These are phyloP conservation scores for Luzula sylvatica DNA, from an alignment of 176 grass and related monocot genomes.

Conservation along the genomic window DNA sequence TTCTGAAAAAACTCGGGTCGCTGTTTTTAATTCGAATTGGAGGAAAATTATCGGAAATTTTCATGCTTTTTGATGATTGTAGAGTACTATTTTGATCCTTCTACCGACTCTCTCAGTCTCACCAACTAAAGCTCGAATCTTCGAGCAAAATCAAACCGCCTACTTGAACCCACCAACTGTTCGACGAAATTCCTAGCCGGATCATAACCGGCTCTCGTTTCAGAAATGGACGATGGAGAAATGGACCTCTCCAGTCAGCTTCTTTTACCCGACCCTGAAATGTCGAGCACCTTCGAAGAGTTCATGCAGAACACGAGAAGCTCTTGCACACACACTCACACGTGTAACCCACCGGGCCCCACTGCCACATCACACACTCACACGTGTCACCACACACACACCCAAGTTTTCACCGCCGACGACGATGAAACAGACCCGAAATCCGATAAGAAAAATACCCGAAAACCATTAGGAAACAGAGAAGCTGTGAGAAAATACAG, in stretches of 20 bases:
- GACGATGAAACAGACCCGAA: conserved; percentile 1
- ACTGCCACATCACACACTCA: conserved; percentile 41
- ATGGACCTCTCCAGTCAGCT: conserved; percentile 51
- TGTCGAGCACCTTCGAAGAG: conserved; percentile 48
- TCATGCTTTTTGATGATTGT: neutral
- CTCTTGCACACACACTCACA: conserved; percentile 67
- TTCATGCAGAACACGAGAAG: conserved; percentile 28
- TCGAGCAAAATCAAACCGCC: neutral
- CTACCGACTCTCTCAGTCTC: neutral
- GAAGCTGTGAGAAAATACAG: conserved; percentile 92
- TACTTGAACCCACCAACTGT: neutral
- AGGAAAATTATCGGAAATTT: neutral
- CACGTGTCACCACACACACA: conserved; percentile 69
- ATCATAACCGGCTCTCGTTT: neutral
- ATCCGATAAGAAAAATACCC: conserved; percentile 24
- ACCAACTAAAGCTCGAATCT: neutral
- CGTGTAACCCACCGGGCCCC: conserved; percentile 39
- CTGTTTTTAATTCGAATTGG: neutral
- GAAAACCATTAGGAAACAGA: conserved; percentile 49
- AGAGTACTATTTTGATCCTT: neutral
- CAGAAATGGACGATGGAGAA: conserved; percentile 54
- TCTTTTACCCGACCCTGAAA: conserved; percentile 44
- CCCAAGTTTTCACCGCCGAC: conserved; percentile 32
- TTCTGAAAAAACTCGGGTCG: neutral
- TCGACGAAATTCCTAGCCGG: conserved; percentile 4